Evolutionary conservation across 768 basidiomycete genomes (phyloP), one percentile per base, ranked within the genome.

Genomic region (Calocybe indica): DNA sequence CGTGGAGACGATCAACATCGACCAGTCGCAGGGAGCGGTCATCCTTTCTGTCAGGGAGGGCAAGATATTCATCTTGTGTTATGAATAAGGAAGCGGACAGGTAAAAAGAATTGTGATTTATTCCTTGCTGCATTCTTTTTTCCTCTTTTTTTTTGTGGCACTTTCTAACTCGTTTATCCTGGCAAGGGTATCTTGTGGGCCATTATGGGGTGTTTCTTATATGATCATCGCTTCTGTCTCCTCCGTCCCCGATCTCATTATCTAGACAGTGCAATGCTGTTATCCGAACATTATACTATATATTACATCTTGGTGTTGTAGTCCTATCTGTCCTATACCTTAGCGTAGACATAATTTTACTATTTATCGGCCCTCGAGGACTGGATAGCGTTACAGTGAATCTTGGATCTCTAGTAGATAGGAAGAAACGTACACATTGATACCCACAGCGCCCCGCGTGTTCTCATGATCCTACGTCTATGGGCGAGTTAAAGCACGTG

Each of bases 1-100:
- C 35, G 82, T 87, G 29, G 85, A 86, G 67, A 86, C 83, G 52
- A 83, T 88, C 55, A 85, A 85, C 60, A 83, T 88, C 44, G 85
- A 88, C 59, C 85, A 88, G 67, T 75, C 73, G 35, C 85, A 88
- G 58, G 85, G 85, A 1, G 80, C 83, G 7, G 75, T 87, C 36
- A 85, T 86, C 50, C 62, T 88, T 45, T 82, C 80, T 32, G 79
- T 83, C 49, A 79, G 71, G 66, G 71, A 74, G 9, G 85, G 85
- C 37, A 81, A 74, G 67, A 83, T 87, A 45, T 87, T 82, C 65
- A 85, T 87, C 59, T 58, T 88, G 57, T 79, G 80, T 66, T 87
- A 87, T 67, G 73, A 76, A 58, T 76, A 50, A 60, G 35, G 5
- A 8, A 30, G 22, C 31, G 40, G 10, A 12, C 14, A 5, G 11